phyloP scores from a whole-genome alignment of 495 filamentous ascomycete species.

The Cairneyella variabilis region DNA sequence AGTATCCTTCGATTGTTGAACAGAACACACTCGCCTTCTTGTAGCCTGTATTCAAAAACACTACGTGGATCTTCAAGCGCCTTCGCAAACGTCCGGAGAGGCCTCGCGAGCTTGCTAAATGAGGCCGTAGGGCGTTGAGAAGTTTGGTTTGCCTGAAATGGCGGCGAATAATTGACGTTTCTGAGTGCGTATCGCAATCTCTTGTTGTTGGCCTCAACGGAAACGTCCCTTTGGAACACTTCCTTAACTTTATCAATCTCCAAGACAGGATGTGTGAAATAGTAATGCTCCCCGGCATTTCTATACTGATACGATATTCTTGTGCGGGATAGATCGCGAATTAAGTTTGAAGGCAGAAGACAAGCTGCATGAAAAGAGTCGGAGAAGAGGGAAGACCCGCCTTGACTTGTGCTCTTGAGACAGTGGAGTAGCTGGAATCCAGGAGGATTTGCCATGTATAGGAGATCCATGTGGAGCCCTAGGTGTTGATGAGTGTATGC shows the following conservation, averaged over 20 bases:
- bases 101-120: conserved; percentile 33
- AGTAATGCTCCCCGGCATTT: conserved; percentile 60
- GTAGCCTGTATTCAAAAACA: conserved; percentile 65
- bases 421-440: conserved; percentile 85
- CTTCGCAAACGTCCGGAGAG: conserved; percentile 40
- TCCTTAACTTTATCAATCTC: conserved; percentile 24
- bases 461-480: conserved; percentile 86
- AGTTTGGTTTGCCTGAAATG: conserved; percentile 53
- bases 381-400: conserved; percentile 79
- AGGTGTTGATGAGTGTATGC: conserved; percentile 81
- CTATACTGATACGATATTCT: conserved; percentile 64
- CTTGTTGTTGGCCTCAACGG: neutral
- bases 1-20: conserved; percentile 79
- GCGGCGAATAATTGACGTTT: conserved; percentile 66
- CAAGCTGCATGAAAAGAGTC: conserved; percentile 63
- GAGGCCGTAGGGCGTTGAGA: neutral
- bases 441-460: conserved; percentile 80
- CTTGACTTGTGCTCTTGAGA: conserved; percentile 65
- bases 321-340: conserved; percentile 37
- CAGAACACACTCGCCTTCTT: conserved; percentile 77
- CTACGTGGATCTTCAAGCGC: conserved; percentile 43
- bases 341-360: conserved; percentile 32
- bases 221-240: no score
- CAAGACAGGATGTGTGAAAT: conserved; percentile 50
- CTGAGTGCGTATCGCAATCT: conserved; percentile 16